Evolutionary conservation across 257 asterid species (phyloP), one percentile per base, ranked within the genome.

Genomic region (Solanum commersonii): DNA sequence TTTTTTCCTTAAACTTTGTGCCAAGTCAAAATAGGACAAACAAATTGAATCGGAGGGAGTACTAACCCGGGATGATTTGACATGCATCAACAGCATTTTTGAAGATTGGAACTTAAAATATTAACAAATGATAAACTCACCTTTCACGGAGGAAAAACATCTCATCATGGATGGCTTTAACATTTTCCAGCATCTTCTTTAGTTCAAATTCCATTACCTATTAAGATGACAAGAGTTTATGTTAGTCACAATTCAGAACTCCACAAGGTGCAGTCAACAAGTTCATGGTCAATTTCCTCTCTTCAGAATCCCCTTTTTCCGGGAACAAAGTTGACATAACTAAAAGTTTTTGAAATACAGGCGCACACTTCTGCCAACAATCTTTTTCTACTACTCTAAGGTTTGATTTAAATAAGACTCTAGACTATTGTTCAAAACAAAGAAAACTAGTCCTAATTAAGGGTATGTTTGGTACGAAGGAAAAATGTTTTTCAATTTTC

Each of bases 131-230:
- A 49, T 49, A 49, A 65, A 86, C 90, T 88, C 38, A 93, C 98
- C 98, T 93, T 88, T 94, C 94, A n/a, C 96, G 97, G 27, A 96
- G 98, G 90, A 92, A 95, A 88, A 90, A 93, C 94, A 96, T 96
- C 93, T 95, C 98, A 4, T 96, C 98, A 33, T 95, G 99, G 90
- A 96, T 90, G 90, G 95, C 89, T 76, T 92, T 95, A 87, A 95
- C 94, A 3, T 91, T 90, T 29, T 94, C 98, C 20, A 84, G 86
- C 98, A 94, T 94, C 88, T 91, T 94, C 97, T 94, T 93, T 91
- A 96, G 91, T 86, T 96, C 99, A 18, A 92, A 7, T 88, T 95
- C 98, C 99, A 96, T 96, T 7, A 92, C 82, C 98, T 96, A 84
- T 37, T 59, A 74, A 79, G 73, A 37, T 22, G 20, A 38, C 78